Conservation (phyloP, 345 rosid genomes). For the Citrus medica region DNA sequence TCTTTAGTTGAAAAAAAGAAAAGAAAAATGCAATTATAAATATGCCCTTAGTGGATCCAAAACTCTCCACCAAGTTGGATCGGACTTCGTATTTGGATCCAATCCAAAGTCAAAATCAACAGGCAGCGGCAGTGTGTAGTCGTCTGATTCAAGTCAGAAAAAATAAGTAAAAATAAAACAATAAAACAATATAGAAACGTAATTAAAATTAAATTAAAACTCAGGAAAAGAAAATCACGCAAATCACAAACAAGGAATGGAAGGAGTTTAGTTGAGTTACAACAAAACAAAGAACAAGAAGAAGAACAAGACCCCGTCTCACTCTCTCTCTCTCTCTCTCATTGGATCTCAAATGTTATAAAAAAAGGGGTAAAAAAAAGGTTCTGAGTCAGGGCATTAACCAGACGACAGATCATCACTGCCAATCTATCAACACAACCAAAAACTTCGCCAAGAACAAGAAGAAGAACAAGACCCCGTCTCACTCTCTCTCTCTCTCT, state of each 20-base stretch:
- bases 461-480: neutral
- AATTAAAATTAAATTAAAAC: neutral
- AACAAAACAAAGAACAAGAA: neutral
- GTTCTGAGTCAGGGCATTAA: neutral
- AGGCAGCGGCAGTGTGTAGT: neutral
- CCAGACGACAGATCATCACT: neutral
- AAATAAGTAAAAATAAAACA: neutral
- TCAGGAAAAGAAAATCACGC: neutral
- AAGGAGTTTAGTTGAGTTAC: neutral
- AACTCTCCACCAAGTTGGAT: neutral
- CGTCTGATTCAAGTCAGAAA: neutral
- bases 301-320: neutral
- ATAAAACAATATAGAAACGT: neutral
- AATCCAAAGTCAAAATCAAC: too few relatives aligned
- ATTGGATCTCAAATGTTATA: slow-evolving; percentile 2
- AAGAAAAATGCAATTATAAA: too few relatives aligned
- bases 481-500: neutral
- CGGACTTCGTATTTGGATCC: neutral
- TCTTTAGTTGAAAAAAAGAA: too few relatives aligned
- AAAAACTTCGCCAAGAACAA: neutral
- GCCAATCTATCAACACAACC: neutral
- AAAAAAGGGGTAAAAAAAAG: neutral
- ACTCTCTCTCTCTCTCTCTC: neutral
- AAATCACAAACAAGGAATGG: neutral
- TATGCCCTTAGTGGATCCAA: neutral